phyloP scores from a whole-genome alignment of 2,329 filamentous ascomycete genomes.

The Ilyonectria destructans region DNA sequence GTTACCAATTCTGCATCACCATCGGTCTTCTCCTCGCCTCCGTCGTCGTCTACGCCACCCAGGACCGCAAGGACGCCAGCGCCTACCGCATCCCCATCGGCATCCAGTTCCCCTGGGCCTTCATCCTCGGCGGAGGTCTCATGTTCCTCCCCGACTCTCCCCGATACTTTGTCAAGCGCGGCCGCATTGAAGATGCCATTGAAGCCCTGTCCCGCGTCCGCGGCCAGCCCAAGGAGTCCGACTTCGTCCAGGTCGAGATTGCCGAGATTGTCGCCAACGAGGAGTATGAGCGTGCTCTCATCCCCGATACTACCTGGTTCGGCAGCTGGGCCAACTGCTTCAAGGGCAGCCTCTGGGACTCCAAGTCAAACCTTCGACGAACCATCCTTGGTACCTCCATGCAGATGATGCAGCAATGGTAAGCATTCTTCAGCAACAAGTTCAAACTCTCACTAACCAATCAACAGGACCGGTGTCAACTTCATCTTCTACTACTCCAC shows the following conservation, averaged over 20 bases:
- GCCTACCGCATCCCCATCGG: constrained; percentile 81
- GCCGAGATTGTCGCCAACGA: constrained; percentile 92
- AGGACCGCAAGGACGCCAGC: constrained; percentile 21
- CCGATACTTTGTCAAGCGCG: constrained; percentile 88
- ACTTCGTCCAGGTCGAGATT: constrained; percentile 84
- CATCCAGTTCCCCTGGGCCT: constrained; percentile 85
- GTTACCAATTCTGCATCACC: constrained; percentile 43
- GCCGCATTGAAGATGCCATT: constrained; percentile 77
- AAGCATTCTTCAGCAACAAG: constrained; percentile 27
- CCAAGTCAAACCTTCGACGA: constrained; percentile 79
- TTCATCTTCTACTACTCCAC: constrained; percentile 94
- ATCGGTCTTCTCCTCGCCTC: constrained; percentile 41
- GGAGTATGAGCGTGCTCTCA: constrained; percentile 83
- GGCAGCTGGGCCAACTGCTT: constrained; percentile 80
- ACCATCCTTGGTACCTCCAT: constrained; percentile 81
- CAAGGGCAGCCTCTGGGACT: constrained; percentile 73
- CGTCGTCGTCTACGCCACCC: constrained; percentile 36
- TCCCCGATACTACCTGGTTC: constrained; percentile 77
- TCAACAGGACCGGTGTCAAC: constrained; percentile 79
- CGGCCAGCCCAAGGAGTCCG: constrained; percentile 80
- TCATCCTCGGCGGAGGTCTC: constrained; percentile 82
- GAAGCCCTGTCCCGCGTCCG: constrained; percentile 77
- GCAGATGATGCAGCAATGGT: constrained; percentile 86
- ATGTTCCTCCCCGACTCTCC: constrained; percentile 88
- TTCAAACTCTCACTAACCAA: constrained; percentile 7